Base-by-base conservation (phyloP, 768 basidiomycete genomes). In the Mycena haematopus region DNA sequence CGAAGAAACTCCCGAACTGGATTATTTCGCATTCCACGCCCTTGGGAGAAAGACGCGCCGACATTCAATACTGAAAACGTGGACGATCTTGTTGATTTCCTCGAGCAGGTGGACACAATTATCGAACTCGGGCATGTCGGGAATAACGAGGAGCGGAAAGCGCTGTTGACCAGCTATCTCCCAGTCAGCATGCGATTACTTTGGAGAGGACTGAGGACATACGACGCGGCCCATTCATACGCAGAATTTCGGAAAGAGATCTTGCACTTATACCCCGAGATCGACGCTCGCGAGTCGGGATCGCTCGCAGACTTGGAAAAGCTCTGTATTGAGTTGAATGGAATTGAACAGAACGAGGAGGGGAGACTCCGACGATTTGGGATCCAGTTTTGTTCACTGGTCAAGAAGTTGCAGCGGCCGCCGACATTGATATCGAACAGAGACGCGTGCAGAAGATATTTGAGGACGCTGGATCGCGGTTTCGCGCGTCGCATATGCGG, bases 81-180 rank as follows among this genome's bases (percentile, higher is more conserved):
- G 5, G 47, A 58, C 13, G 57, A 58, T 21, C 38, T 58, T 17
- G 17, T 25, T 14, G 57, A 51, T 51, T 58, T 31, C n/a, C 21
- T 58, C 3, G 47, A 58, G 44, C 29, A 58, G 3, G 57, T 58
- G 31, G 57, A 49, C 19, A 36, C 46, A 4, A 58, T 58, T 36
- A 50, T 58, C 22, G 47, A 35, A 36, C 57, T 58, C 33, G n/a
- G 42, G n/a, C 29, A 19, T 19, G 42, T 58, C 13, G n/a, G 21
- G 15, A 40, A 58, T n/a, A 47, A 58, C 7, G 6, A 49, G 13
- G 57, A 50, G 38, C 42, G 47, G 49, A 58, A 58, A 24, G 24
- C 33, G n/a, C n/a, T n/a, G n/a, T n/a, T n/a, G n/a, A n/a, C n/a
- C n/a, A n/a, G n/a, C n/a, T n/a, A n/a, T n/a, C n/a, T n/a, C n/a